phyloP scores from a whole-genome alignment of 768 basidiomycete genomes.

The Gyrodon lividus region DNA sequence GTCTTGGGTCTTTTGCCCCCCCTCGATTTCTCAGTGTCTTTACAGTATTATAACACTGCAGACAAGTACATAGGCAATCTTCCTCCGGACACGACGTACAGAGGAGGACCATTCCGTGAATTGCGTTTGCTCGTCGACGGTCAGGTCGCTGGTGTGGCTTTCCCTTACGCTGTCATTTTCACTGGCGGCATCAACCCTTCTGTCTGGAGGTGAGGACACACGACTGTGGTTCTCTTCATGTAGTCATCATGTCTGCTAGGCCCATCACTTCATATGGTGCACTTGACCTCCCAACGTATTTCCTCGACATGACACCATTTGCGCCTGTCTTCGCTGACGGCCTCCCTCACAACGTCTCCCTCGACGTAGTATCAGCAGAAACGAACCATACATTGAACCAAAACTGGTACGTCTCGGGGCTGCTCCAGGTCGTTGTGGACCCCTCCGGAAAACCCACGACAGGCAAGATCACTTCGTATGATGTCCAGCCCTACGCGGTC shows the following conservation, averaged over 20 bases:
- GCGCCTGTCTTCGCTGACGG: slow-evolving; percentile 68
- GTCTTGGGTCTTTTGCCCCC: background rate
- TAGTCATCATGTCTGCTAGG: slow-evolving; percentile 28
- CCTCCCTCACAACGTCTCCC: slow-evolving; percentile 63
- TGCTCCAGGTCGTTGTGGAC: slow-evolving; percentile 67
- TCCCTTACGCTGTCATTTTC: slow-evolving; percentile 64
- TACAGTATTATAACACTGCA: slow-evolving; percentile 66
- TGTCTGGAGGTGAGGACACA: slow-evolving; percentile 57
- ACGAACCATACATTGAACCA: slow-evolving; percentile 59
- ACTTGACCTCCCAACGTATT: slow-evolving; percentile 75
- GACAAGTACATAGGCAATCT: slow-evolving; percentile 56
- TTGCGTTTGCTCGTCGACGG: slow-evolving; percentile 60
- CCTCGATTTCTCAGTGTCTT: background rate
- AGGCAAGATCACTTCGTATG: slow-evolving; percentile 61
- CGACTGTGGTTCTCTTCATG: background rate
- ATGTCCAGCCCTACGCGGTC: slow-evolving; percentile 55
- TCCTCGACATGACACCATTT: slow-evolving; percentile 76
- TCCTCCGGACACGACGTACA: slow-evolving; percentile 45
- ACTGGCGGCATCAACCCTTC: slow-evolving; percentile 72
- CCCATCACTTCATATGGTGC: slow-evolving; percentile 79
- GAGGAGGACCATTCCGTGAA: slow-evolving; percentile 60
- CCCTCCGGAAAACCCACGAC: slow-evolving; percentile 62
- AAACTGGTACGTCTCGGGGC: slow-evolving; percentile 78
- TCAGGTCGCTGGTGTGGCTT: slow-evolving; percentile 51
- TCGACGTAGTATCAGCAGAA: slow-evolving; percentile 75